These are phyloP conservation scores for Rhodamnia rubescens DNA, from an alignment of 345 rosid genomes.

Conservation along the genomic window DNA sequence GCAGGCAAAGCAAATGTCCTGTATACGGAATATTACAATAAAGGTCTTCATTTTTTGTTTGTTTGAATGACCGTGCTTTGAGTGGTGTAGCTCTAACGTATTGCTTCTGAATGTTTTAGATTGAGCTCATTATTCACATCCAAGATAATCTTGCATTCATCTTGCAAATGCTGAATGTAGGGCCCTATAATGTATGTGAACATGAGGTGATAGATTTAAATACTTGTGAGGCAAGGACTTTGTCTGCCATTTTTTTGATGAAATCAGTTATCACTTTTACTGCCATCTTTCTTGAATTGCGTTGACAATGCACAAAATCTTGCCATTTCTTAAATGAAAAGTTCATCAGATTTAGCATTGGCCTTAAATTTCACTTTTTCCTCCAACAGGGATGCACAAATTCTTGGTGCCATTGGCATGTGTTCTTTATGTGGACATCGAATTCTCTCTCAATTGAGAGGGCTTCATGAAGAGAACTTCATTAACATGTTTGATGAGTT, in stretches of 20 bases:
- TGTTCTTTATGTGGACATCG: slow-evolving; percentile 78
- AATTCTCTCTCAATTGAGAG: slow-evolving; percentile 70
- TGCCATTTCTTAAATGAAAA: background rate
- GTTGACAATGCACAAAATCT: background rate
- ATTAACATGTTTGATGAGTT: slow-evolving; percentile 74
- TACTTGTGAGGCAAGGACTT: background rate
- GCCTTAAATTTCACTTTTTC: background rate
- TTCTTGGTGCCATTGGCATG: slow-evolving; percentile 74
- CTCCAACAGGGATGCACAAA: slow-evolving; percentile 78
- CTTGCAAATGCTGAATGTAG: background rate
- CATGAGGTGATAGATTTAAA: background rate
- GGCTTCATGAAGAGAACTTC: slow-evolving; percentile 64
- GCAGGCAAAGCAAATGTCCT: slow-evolving; percentile 49
- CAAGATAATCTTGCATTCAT: background rate
- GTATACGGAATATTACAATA: background rate
- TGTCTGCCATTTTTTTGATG: background rate
- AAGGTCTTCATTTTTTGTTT: background rate
- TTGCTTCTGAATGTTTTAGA: background rate
- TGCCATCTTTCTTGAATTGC: background rate
- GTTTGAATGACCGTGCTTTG: background rate
- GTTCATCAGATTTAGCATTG: background rate
- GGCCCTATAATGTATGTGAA: background rate
- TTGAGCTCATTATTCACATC: background rate
- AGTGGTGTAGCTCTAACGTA: background rate
- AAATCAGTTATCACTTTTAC: background rate